These are phyloP conservation scores for Lathyrus aphaca DNA, from an alignment of 306 rosid species.

Conservation along the genomic window DNA sequence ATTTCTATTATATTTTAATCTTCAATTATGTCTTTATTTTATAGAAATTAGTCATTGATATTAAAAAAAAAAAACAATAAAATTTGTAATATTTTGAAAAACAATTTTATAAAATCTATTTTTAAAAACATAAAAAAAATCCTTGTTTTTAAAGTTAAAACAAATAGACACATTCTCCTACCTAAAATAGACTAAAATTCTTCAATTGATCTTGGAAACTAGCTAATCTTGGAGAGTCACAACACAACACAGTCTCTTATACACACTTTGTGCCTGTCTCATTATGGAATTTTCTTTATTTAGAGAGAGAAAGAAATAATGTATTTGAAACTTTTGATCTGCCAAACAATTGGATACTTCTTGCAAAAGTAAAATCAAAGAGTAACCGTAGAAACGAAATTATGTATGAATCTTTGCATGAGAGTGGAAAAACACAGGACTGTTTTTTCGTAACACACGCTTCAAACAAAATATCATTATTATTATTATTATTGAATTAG, in stretches of 20 bases:
- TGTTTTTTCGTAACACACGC: slow-evolving; percentile 36
- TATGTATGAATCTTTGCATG: slow-evolving; percentile 32
- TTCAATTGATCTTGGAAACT: neutral
- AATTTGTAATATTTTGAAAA: too few species aligned
- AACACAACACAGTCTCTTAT: neutral
- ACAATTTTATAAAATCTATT: too few species aligned
- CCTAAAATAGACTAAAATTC: neutral
- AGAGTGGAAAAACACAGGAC: slow-evolving; percentile 27
- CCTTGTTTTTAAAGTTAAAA: too few species aligned
- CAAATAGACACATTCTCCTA: too few species aligned
- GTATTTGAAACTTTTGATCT: slow-evolving; percentile 18
- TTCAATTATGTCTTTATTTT: too few species aligned
- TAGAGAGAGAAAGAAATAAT: too few species aligned
- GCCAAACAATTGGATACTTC: slow-evolving; percentile 32
- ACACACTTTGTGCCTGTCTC: neutral
- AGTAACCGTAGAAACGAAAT: slow-evolving; percentile 15
- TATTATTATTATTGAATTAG: neutral
- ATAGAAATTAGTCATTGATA: too few species aligned
- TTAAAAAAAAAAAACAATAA: too few species aligned
- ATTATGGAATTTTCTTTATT: neutral
- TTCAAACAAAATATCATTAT: slow-evolving; percentile 17
- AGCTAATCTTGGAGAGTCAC: neutral
- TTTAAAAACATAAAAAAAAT: too few species aligned
- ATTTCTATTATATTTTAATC: too few species aligned
- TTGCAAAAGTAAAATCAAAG: slow-evolving; percentile 28